Evolutionary conservation across 306 rosid genomes (phyloP).

Genomic region (Quercus cerris): DNA sequence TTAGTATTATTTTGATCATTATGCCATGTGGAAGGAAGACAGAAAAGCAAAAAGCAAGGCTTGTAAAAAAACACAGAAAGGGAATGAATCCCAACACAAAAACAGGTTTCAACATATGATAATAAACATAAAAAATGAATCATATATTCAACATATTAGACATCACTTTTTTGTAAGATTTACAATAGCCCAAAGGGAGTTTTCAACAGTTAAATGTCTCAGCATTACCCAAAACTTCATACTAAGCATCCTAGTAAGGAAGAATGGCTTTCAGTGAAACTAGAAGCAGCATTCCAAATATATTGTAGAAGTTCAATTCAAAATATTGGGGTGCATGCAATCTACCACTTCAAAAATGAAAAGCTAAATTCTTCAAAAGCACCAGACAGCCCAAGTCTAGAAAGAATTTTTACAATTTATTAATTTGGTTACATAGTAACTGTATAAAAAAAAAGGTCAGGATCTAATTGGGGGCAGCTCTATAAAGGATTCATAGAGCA

Average conservation of each 20-base stretch:
- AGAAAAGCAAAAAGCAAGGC: not conserved
- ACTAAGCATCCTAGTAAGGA: not conserved
- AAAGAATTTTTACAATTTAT: not conserved
- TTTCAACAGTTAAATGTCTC: slow-evolving; percentile 6
- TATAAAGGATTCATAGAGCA: not conserved
- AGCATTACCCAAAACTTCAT: not conserved
- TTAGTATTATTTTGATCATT: not conserved
- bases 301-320: not conserved
- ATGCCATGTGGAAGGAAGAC: not conserved
- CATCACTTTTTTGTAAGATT: not conserved
- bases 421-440: not conserved
- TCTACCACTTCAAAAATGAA: not conserved
- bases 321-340: not conserved
- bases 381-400: not conserved
- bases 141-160: slow-evolving; percentile 8
- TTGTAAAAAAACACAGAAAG: not conserved
- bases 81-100: not conserved
- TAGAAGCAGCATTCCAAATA: not conserved
- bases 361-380: not conserved
- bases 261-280: not conserved
- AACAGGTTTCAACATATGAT: slow-evolving; percentile 1
- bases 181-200: not conserved
- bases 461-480: not conserved
- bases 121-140: not conserved
- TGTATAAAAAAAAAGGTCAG: not conserved